Percentiles rank a stretch among this genome's conserved stretches.
Evolutionary conservation across 257 asterid species (phyloP).

Genomic region (Lavandula angustifolia): DNA sequence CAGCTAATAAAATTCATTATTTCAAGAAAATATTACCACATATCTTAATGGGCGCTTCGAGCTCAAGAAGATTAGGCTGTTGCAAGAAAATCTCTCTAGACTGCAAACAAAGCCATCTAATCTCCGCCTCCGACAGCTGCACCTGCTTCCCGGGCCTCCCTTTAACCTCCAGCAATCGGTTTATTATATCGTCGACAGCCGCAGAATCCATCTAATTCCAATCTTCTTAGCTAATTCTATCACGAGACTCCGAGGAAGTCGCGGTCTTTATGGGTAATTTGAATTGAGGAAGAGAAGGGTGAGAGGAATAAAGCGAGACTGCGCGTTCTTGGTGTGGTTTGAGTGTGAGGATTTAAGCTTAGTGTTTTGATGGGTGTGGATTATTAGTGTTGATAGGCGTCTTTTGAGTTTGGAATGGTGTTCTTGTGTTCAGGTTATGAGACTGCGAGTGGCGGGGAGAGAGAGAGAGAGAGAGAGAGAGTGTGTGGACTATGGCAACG

Average conservation of each 20-base stretch:
- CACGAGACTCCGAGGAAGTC: conserved; percentile 6
- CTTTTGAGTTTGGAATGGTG: neutral
- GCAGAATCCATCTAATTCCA: conserved; percentile 50
- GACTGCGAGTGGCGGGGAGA: conserved; percentile 1
- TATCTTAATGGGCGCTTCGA: conserved; percentile 94
- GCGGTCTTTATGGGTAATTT: neutral
- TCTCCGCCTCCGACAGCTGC: conserved; percentile 82
- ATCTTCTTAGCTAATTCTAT: conserved; percentile 10
- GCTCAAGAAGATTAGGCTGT: conserved; percentile 91
- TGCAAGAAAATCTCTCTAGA: conserved; percentile 68
- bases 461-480: neutral
- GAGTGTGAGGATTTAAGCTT: conserved; percentile 18
- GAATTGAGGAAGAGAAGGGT: conserved; percentile 1
- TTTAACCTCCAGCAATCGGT: conserved; percentile 75
- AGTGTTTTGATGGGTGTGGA: conserved; percentile 3
- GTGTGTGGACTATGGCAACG: conserved; percentile 5
- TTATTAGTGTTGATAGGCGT: neutral
- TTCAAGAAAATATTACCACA: conserved; percentile 50
- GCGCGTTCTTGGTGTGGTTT: conserved; percentile 33
- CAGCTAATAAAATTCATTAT: neutral
- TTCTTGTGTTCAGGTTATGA: neutral
- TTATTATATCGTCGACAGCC: conserved; percentile 63
- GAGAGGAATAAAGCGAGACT: conserved; percentile 24
- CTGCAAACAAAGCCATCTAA: conserved; percentile 70
- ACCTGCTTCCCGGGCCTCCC: conserved; percentile 87